Evolutionary conservation across 768 basidiomycete genomes (phyloP).

Genomic region (Mycena alexandri): DNA sequence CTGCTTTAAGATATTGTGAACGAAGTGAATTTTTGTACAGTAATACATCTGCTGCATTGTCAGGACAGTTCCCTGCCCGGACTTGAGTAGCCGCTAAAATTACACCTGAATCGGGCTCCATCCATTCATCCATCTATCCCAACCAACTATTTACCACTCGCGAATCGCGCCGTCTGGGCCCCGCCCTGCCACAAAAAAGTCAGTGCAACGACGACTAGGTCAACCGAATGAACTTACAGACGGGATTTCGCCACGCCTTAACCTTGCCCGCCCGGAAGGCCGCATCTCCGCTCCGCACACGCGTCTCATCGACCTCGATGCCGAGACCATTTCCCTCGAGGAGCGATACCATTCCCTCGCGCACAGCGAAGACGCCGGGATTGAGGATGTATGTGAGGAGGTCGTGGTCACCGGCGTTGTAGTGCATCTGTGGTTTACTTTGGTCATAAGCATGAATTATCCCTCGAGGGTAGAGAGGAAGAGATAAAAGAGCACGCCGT

Average conservation of each 20-base stretch:
- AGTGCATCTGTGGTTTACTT: slow-evolving; percentile 70
- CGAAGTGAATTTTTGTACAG: no score
- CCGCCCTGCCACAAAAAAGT: background rate
- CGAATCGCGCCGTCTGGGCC: slow-evolving; percentile 12
- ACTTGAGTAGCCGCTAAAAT: no score
- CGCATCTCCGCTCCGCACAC: slow-evolving; percentile 51
- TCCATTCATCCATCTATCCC: no score
- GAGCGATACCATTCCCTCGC: slow-evolving; percentile 63
- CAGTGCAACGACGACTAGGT: no score
- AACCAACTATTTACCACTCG: background rate
- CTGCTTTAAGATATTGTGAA: no score
- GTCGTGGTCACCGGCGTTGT: slow-evolving; percentile 69
- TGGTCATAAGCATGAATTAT: background rate
- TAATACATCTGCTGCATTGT: no score
- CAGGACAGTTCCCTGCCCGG: no score
- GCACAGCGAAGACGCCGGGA: slow-evolving; percentile 64
- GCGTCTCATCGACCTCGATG: slow-evolving; percentile 69
- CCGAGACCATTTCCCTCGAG: slow-evolving; percentile 71
- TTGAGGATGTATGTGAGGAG: slow-evolving; percentile 70
- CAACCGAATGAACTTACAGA: no score
- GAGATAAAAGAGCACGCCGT: slow-evolving; percentile 3
- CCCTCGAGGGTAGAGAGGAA: background rate
- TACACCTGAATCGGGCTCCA: no score
- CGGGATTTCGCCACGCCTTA: slow-evolving; percentile 55
- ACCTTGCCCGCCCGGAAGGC: slow-evolving; percentile 40